Base-by-base conservation (phyloP, 192 early-diverging fungal species). In the Dimargaris xerosporica region DNA sequence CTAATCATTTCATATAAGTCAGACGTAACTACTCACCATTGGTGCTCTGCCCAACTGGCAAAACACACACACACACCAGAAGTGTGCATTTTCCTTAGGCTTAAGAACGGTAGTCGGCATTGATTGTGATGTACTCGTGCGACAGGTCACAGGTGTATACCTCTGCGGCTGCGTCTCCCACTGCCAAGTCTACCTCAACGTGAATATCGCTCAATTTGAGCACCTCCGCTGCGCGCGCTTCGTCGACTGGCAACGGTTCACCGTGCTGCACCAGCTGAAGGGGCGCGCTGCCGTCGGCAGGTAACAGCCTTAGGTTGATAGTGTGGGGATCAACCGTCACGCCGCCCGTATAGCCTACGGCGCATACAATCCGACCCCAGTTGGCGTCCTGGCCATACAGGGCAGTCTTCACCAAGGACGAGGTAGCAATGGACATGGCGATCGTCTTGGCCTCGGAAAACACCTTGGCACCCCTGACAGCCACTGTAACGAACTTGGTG, bases 121-220 rank as follows among this genome's bases (percentile, higher is more conserved):
- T 97, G 67, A 96, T 98, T 23, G 78, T 85, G 34, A 98, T 80
- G 69, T 98, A 98, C 62, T 91, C 93, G 65, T 92, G 86, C 56
- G 84, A 90, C 30, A 96, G 77, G 75, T 98, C 95, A 64, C 92
- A 95, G 4, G 95, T 98, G 81, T 90, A 98, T 80, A 95, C 89
- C 12, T 78, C 79, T 6, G 90, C 88, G 51, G 76, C 75, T 63
- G 84, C 86, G 5, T 66, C 59, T 13, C 93, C 93, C 56, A 87
- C 34, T 0, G 85, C 86, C 64, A 98, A 65, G 30, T 89, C 83
- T 3, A 98, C 87, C 23, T 73, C 73, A 42, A 98, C 80, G 28
- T 81, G 64, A 15, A 98, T 69, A 62, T 98, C 93, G 73, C 93
- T 91, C 68, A 85, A 78, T 66, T 82, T 79, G 62, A 98, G 71